These are phyloP conservation scores for Ustanciosporium gigantosporum DNA, from an alignment of 1,284 basidiomycete genomes.

Conservation along the genomic window DNA sequence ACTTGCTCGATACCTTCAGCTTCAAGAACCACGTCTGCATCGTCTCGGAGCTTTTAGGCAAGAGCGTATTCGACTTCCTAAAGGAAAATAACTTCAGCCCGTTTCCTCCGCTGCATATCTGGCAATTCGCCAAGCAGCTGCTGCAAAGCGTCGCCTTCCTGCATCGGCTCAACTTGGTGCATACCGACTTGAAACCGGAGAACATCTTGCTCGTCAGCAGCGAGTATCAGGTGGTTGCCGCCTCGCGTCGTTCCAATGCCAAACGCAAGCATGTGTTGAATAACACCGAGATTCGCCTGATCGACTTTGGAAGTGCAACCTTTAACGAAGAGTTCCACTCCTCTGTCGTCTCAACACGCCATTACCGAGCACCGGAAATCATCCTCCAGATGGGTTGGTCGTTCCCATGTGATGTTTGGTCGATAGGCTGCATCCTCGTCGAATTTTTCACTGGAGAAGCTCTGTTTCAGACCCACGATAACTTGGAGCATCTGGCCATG, in stretches of 20 bases:
- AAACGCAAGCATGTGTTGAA: conserved; percentile 67
- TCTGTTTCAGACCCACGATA: conserved; percentile 98
- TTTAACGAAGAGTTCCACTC: conserved; percentile 99
- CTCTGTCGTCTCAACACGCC: conserved; percentile 92
- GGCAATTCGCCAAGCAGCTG: conserved; percentile 89
- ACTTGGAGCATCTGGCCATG: conserved; percentile 98
- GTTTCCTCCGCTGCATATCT: conserved; percentile 93
- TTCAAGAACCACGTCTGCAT: conserved; percentile 97
- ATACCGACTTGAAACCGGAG: conserved; percentile 93
- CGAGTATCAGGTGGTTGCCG: conserved; percentile 66
- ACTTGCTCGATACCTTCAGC: conserved; percentile 91
- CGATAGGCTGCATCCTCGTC: conserved; percentile 96
- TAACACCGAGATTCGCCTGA: conserved; percentile 90
- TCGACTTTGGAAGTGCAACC: conserved; percentile 98
- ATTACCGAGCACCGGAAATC: conserved; percentile 98
- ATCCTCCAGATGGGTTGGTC: conserved; percentile 95
- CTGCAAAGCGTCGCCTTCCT: conserved; percentile 92
- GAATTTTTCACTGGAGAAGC: conserved; percentile 98
- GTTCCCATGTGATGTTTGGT: conserved; percentile 97
- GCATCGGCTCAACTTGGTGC: conserved; percentile 86
- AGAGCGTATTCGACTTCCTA: conserved; percentile 98
- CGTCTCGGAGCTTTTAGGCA: conserved; percentile 91
- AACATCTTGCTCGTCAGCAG: conserved; percentile 86
- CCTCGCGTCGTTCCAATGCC: conserved; percentile 46
- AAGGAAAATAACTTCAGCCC: conserved; percentile 97